Conservation (phyloP, 73 alveolate species). For the Diophrys sp. region DNA sequence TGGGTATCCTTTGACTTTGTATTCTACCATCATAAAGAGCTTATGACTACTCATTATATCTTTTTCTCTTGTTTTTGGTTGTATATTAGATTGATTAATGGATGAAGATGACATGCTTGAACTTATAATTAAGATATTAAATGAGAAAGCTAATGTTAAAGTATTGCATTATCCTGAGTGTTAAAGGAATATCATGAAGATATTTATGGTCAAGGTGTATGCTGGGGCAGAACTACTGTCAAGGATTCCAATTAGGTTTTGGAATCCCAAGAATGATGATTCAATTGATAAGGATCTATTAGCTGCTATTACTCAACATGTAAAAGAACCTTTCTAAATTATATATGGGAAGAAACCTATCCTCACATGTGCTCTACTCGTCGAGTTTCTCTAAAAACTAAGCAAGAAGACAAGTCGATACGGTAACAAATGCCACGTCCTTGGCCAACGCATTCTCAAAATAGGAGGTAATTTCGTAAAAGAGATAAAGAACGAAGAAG, state of each 20-base stretch:
- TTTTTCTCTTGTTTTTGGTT: too few relatives aligned
- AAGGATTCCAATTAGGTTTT: conserved; percentile 34
- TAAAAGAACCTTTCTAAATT: conserved; percentile 40
- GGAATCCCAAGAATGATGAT: conserved; percentile 9
- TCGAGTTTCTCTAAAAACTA: conserved; percentile 21
- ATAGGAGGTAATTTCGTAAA: conserved; percentile 21
- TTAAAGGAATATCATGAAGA: conserved; percentile 30
- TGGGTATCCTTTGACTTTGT: too few relatives aligned
- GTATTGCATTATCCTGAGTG: not conserved
- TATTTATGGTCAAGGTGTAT: conserved; percentile 19
- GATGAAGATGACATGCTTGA: conserved; percentile 18
- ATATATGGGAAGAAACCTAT: conserved; percentile 25
- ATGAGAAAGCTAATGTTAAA: not conserved
- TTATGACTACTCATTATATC: too few relatives aligned
- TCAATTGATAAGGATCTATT: conserved; percentile 13
- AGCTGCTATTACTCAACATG: conserved; percentile 14
- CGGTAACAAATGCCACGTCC: conserved; percentile 5
- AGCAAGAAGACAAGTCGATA: conserved; percentile 13
- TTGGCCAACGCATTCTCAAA: not conserved
- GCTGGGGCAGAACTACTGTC: conserved; percentile 31
- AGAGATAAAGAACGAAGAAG: conserved; percentile 34
- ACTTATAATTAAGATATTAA: not conserved
- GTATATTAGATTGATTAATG: too few relatives aligned
- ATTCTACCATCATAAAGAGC: too few relatives aligned
- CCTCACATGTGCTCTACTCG: conserved; percentile 16